Evolutionary conservation across 2,329 filamentous ascomycete genomes (phyloP).

Genomic region (Anisogramma anomala): DNA sequence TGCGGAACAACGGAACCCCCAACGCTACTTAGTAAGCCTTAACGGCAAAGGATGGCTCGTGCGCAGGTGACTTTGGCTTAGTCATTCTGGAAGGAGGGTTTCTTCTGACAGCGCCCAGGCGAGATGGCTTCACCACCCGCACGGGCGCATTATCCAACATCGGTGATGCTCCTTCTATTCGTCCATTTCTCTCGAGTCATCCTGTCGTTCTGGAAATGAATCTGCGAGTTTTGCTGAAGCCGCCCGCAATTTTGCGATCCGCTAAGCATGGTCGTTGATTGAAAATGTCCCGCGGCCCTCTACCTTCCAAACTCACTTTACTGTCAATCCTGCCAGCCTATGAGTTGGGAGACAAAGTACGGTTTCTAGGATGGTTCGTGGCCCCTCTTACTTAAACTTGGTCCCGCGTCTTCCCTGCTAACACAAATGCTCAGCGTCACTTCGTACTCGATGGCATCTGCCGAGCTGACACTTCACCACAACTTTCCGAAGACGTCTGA

Average conservation of each 20-base stretch:
- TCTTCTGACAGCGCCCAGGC: no score
- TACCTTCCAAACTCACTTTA: slow-evolving; percentile 53
- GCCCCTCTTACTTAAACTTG: neutral
- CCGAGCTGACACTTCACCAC: slow-evolving; percentile 57
- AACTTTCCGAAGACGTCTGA: slow-evolving; percentile 39
- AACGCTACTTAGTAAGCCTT: slow-evolving; percentile 3
- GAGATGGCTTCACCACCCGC: no score
- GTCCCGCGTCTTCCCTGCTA: slow-evolving; percentile 14
- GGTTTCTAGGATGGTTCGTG: slow-evolving; percentile 82
- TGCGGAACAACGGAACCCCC: slow-evolving; percentile 8
- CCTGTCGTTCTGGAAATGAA: slow-evolving; percentile 4
- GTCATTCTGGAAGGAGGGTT: no score
- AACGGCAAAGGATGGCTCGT: neutral
- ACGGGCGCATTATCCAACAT: no score
- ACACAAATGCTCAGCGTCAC: slow-evolving; percentile 32
- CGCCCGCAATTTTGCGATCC: neutral
- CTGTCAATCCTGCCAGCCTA: slow-evolving; percentile 46
- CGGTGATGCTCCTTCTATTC: no score
- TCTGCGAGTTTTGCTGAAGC: neutral
- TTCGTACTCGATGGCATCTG: slow-evolving; percentile 41
- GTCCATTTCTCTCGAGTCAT: no score
- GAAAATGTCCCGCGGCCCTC: slow-evolving; percentile 45
- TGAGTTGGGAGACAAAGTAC: slow-evolving; percentile 61
- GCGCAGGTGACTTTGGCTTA: no score
- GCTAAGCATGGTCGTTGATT: slow-evolving; percentile 4